Evolutionary conservation across 805 yeast genomes (phyloP).

Genomic region (Pichia rugopelliculosa): DNA sequence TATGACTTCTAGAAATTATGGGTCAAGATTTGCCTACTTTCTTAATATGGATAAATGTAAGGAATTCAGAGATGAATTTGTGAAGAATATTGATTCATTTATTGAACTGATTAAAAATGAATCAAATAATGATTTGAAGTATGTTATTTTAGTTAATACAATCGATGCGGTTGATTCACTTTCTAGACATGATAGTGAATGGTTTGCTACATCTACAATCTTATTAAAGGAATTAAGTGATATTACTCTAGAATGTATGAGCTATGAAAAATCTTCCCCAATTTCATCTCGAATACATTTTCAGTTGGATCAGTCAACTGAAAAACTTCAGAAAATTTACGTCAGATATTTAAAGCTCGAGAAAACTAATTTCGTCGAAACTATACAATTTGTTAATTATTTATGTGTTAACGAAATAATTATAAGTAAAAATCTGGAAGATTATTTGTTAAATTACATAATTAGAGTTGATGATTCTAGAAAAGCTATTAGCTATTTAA

Average conservation of each 20-base stretch:
- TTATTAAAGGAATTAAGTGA: slow-evolving; percentile 37
- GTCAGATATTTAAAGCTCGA: slow-evolving; percentile 23
- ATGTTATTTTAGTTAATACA: slow-evolving; percentile 63
- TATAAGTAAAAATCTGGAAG: slow-evolving; percentile 42
- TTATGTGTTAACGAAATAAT: slow-evolving; percentile 40
- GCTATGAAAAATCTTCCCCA: slow-evolving; percentile 34
- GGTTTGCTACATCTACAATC: slow-evolving; percentile 50
- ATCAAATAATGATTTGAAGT: slow-evolving; percentile 43
- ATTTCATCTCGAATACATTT: slow-evolving; percentile 56
- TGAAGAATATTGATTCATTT: slow-evolving; percentile 43
- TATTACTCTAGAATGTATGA: slow-evolving; percentile 37
- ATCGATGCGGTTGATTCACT: slow-evolving; percentile 58
- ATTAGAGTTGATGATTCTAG: slow-evolving; percentile 43
- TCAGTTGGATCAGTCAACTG: slow-evolving; percentile 63
- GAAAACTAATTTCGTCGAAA: slow-evolving; percentile 4
- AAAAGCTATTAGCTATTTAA: slow-evolving; percentile 44
- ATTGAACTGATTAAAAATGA: slow-evolving; percentile 42
- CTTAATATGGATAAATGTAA: slow-evolving; percentile 47
- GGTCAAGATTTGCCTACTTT: slow-evolving; percentile 60
- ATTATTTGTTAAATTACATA: slow-evolving; percentile 49
- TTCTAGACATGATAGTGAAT: slow-evolving; percentile 34
- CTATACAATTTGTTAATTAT: slow-evolving; percentile 35
- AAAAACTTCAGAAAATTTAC: slow-evolving; percentile 48
- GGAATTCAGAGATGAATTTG: slow-evolving; percentile 50
- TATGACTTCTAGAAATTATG: slow-evolving; percentile 56